phyloP scores from a whole-genome alignment of 495 filamentous ascomycete species.

The Neurospora discreta region DNA sequence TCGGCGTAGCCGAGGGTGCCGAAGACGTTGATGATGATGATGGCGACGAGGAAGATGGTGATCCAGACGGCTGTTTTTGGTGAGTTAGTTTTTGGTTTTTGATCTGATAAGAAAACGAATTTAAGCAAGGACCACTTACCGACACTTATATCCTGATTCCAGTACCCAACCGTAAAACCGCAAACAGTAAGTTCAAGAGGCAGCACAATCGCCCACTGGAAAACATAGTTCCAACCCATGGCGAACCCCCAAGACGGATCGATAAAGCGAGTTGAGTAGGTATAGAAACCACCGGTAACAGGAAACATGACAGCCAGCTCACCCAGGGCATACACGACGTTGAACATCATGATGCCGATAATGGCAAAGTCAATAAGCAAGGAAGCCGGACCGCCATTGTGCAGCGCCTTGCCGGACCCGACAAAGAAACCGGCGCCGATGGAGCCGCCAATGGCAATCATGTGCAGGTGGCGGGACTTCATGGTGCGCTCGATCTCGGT shows the following conservation, averaged over 20 bases:
- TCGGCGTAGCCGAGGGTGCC: conserved; percentile 65
- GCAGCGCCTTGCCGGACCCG: conserved; percentile 38
- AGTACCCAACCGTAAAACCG: conserved; percentile 45
- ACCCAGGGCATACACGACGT: conserved; percentile 57
- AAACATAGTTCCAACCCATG: conserved; percentile 73
- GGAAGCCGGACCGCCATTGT: conserved; percentile 35
- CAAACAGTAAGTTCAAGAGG: conserved; percentile 46
- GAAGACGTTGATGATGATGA: conserved; percentile 58
- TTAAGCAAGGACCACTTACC: too few species aligned
- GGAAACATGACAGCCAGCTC: conserved; percentile 67
- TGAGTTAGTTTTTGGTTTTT: background rate
- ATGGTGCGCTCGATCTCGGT: conserved; percentile 45
- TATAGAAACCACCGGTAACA: conserved; percentile 45
- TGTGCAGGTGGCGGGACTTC: conserved; percentile 57
- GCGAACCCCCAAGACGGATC: conserved; percentile 76
- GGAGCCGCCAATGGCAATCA: conserved; percentile 66
- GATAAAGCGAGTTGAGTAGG: conserved; percentile 64
- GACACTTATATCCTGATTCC: conserved; percentile 37
- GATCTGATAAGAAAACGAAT: too few species aligned
- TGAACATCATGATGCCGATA: conserved; percentile 45
- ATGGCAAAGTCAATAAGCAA: conserved; percentile 45
- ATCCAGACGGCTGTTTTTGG: conserved; percentile 46
- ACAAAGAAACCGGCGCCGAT: conserved; percentile 58
- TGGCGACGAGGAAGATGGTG: conserved; percentile 40
- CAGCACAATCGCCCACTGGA: conserved; percentile 51